Evolutionary conservation across 2,329 filamentous ascomycete species (phyloP).

Genomic region (Phyllosticta citriasiana): DNA sequence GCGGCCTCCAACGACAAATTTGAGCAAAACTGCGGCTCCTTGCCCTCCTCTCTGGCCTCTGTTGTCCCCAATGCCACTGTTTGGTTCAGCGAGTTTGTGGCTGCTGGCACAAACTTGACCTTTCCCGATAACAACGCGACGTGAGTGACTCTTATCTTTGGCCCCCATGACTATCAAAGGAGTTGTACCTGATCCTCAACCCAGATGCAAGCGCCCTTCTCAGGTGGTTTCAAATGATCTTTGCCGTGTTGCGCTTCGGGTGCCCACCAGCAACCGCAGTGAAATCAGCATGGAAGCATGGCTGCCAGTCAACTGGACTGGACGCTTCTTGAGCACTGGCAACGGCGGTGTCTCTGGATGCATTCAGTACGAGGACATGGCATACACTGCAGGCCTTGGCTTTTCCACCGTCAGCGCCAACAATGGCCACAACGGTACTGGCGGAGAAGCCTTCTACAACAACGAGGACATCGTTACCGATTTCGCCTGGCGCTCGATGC

Average conservation of each 20-base stretch:
- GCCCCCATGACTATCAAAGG: neutral
- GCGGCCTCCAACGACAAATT: neutral
- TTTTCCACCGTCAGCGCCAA: conserved; percentile 33
- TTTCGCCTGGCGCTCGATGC: conserved; percentile 38
- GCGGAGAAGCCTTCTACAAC: conserved; percentile 35
- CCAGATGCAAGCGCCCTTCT: conserved; percentile 20
- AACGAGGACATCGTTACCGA: conserved; percentile 36
- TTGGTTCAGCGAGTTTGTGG: conserved; percentile 27
- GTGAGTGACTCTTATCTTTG: neutral
- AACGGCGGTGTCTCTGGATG: conserved; percentile 35
- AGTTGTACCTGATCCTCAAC: neutral
- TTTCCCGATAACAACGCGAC: conserved; percentile 5
- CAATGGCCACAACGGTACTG: conserved; percentile 35
- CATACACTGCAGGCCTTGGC: conserved; percentile 28
- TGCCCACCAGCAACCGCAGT: conserved; percentile 31
- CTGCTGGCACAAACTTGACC: conserved; percentile 28
- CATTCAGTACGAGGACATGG: conserved; percentile 28
- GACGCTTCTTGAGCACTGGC: conserved; percentile 29
- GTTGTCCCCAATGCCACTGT: conserved; percentile 25
- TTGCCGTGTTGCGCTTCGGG: conserved; percentile 34
- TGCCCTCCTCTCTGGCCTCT: neutral
- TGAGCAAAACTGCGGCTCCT: conserved; percentile 2
- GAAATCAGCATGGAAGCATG: conserved; percentile 37
- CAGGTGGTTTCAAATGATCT: conserved; percentile 29
- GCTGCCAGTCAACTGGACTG: conserved; percentile 33